Conservation (phyloP, 805 yeast species). For the Metschnikowia santaceciliae region DNA sequence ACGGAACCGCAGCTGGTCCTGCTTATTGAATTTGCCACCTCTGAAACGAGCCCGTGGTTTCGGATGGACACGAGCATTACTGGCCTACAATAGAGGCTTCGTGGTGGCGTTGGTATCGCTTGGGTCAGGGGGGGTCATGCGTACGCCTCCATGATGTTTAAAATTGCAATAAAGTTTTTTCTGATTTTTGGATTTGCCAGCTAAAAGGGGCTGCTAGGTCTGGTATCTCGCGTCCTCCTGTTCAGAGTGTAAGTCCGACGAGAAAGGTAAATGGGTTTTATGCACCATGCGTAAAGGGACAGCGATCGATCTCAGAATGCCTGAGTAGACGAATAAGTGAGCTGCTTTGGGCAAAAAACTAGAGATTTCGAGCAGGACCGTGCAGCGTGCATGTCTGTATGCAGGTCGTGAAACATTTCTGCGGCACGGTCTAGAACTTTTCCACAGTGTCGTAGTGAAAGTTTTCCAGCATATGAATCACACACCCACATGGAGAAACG, state of each 20-base stretch:
- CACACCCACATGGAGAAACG: not conserved
- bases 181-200: not conserved
- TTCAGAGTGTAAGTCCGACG: not conserved
- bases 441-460: not conserved
- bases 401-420: not conserved
- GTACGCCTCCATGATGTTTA: not conserved
- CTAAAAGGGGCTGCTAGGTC: not conserved
- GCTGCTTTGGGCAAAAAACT: constrained; percentile 1
- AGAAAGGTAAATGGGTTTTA: not conserved
- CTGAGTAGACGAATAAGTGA: not conserved
- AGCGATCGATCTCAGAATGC: not conserved
- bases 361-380: not conserved
- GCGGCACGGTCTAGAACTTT: constrained; percentile 4
- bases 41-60: not conserved
- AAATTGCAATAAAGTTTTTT: not conserved
- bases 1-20: not conserved
- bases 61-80: not conserved
- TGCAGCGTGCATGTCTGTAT: not conserved
- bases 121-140: not conserved
- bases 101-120: not conserved
- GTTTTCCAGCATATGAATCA: not conserved
- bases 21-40: not conserved
- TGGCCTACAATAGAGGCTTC: not conserved
- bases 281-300: not conserved
- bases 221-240: too few relatives aligned